Conservation (phyloP, 177 flowering plant genomes). For the Vitis hybrid region DNA sequence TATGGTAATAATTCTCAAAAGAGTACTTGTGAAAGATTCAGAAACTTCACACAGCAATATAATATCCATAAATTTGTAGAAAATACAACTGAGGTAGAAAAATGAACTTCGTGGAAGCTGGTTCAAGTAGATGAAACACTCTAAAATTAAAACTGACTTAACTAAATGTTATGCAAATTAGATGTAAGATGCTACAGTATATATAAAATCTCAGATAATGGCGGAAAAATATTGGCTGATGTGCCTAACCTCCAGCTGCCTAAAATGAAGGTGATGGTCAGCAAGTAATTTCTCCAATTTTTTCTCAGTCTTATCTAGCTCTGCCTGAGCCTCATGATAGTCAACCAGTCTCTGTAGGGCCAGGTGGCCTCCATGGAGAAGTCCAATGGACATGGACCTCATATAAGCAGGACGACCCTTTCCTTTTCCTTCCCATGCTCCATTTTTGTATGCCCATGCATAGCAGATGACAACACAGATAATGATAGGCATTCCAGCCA, state of each 20-base stretch:
- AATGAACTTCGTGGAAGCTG: too few relatives aligned
- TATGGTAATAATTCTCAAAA: too few relatives aligned
- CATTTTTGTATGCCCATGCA: conserved; percentile 9
- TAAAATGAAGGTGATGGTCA: conserved; percentile 16
- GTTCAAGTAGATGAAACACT: too few relatives aligned
- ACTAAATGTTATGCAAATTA: too few relatives aligned
- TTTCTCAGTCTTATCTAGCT: conserved; percentile 5
- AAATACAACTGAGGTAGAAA: too few relatives aligned
- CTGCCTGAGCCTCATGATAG: conserved; percentile 14
- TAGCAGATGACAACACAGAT: conserved; percentile 11
- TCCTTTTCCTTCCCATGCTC: neutral
- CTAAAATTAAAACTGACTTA: too few relatives aligned
- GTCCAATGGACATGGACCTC: conserved; percentile 26
- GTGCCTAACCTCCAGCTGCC: conserved; percentile 27
- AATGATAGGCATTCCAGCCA: conserved; percentile 9
- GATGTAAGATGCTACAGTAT: neutral
- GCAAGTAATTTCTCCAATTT: conserved; percentile 10
- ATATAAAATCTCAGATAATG: neutral
- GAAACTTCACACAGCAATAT: too few relatives aligned
- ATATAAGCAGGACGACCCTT: neutral
- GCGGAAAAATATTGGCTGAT: neutral
- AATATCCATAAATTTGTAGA: too few relatives aligned
- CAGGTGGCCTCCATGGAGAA: conserved; percentile 32
- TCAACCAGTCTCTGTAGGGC: conserved; percentile 32
- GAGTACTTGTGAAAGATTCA: too few relatives aligned